Conservation (phyloP, 1,139 yeast species). For the Pneumocystis oryctolagi region DNA sequence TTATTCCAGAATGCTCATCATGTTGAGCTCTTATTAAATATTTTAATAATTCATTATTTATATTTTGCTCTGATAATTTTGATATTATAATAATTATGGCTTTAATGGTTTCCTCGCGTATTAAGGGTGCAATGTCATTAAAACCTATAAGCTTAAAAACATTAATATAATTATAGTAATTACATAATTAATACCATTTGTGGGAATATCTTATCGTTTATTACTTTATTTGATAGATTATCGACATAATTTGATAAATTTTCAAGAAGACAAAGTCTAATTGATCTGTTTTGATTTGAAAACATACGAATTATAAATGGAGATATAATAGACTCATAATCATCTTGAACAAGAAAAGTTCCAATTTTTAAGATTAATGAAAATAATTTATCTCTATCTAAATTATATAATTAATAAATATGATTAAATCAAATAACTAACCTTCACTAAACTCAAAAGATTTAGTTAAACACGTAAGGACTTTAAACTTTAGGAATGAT, state of each 20-base stretch:
- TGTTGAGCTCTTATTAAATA: constrained; percentile 75
- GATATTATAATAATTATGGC: constrained; percentile 51
- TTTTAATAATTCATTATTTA: constrained; percentile 72
- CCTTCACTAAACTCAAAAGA: constrained; percentile 24
- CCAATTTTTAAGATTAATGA: constrained; percentile 24
- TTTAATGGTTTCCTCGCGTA: constrained; percentile 68
- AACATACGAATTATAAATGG: constrained; percentile 55
- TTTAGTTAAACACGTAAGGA: constrained; percentile 54
- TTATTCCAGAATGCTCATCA: constrained; percentile 67
- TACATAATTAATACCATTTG: constrained; percentile 29
- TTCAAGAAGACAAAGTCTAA: constrained; percentile 54
- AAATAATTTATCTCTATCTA: constrained; percentile 14
- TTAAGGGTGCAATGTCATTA: constrained; percentile 64
- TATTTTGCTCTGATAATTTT: constrained; percentile 58
- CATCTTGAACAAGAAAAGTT: constrained; percentile 27
- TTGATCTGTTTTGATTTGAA: constrained; percentile 55
- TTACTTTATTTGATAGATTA: constrained; percentile 35
- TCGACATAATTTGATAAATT: constrained; percentile 43
- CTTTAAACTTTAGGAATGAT: constrained; percentile 44
- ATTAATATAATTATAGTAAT: not conserved
- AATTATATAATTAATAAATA: not conserved
- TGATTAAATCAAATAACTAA: constrained; percentile 1
- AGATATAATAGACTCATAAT: constrained; percentile 36
- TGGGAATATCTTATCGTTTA: constrained; percentile 56
- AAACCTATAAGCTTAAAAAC: constrained; percentile 42